These are phyloP conservation scores for Wolfiporia cocos DNA, from an alignment of 1,284 basidiomycete species.

Conservation along the genomic window DNA sequence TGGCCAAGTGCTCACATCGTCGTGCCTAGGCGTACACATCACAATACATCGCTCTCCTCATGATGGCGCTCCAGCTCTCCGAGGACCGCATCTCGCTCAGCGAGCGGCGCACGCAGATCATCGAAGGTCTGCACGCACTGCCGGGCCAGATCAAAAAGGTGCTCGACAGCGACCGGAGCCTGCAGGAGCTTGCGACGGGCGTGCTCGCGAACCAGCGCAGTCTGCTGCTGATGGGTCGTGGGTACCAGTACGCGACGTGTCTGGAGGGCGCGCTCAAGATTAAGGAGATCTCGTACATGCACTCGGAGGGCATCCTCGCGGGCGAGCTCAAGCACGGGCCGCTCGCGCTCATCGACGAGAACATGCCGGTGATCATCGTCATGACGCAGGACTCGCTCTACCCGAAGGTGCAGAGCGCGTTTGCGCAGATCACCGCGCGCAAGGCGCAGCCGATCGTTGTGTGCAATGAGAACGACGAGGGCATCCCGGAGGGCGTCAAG, in stretches of 20 bases:
- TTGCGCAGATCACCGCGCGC: slow-evolving; percentile 94
- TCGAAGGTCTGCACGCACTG: slow-evolving; percentile 87
- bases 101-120: slow-evolving; percentile 89
- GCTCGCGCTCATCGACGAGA: slow-evolving; percentile 95
- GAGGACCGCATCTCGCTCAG: slow-evolving; percentile 95
- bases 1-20: slow-evolving; percentile 9
- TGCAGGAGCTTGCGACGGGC: slow-evolving; percentile 82
- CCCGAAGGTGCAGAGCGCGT: slow-evolving; percentile 96
- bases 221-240: slow-evolving; percentile 95
- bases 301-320: slow-evolving; percentile 92
- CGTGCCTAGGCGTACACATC: slow-evolving; percentile 86
- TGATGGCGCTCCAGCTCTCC: slow-evolving; percentile 97
- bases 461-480: slow-evolving; percentile 91
- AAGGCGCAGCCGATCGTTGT: slow-evolving; percentile 96
- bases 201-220: slow-evolving; percentile 81
- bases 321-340: slow-evolving; percentile 99
- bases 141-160: slow-evolving; percentile 89
- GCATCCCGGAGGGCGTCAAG: slow-evolving; percentile 71
- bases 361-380: slow-evolving; percentile 97
- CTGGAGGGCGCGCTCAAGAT: slow-evolving; percentile 99
- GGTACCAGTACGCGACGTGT: slow-evolving; percentile 98
- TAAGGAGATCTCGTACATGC: slow-evolving; percentile 97
- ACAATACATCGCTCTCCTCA: slow-evolving; percentile 96
- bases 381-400: slow-evolving; percentile 99
- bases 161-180: slow-evolving; percentile 72